These are phyloP conservation scores for Besnoitia besnoiti DNA, from an alignment of 169 alveolate genomes.

Conservation along the genomic window DNA sequence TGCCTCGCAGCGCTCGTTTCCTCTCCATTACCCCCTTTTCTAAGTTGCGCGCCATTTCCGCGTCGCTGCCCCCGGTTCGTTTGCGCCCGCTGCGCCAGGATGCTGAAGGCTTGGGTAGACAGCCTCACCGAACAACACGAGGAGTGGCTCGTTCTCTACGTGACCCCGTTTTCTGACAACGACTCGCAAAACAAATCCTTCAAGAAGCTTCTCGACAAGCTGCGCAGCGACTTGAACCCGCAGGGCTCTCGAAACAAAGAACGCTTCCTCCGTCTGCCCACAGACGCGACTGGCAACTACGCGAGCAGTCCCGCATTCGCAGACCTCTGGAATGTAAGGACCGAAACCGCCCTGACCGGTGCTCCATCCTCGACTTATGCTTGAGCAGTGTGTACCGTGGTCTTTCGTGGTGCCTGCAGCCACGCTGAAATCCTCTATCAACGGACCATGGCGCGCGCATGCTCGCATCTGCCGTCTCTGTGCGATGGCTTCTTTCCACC, in stretches of 20 bases:
- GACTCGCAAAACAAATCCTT: slow-evolving; percentile 25
- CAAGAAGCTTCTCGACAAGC: slow-evolving; percentile 44
- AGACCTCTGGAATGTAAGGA: slow-evolving; percentile 58
- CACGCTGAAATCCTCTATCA: no score
- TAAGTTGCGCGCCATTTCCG: no score
- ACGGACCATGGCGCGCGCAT: no score
- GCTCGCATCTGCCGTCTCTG: no score
- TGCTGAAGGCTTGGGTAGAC: slow-evolving; percentile 56
- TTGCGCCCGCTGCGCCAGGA: not conserved
- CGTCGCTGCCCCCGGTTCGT: no score
- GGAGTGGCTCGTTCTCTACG: slow-evolving; percentile 51
- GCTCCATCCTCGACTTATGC: no score
- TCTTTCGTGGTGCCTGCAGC: no score
- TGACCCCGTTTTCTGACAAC: slow-evolving; percentile 35
- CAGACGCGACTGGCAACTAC: slow-evolving; percentile 32
- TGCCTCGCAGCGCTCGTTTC: no score
- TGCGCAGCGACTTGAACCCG: slow-evolving; percentile 25
- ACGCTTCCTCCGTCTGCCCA: slow-evolving; percentile 44
- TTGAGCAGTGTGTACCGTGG: no score
- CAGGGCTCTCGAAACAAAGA: slow-evolving; percentile 43
- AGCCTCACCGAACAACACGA: slow-evolving; percentile 59
- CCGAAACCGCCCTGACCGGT: no score
- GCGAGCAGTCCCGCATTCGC: not conserved
- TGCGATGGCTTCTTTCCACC: no score
- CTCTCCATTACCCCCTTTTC: no score